Percentiles rank a stretch among this genome's conserved stretches.
Conservation (phyloP, 2,329 filamentous ascomycete species). For the Aspergillus sp. region DNA sequence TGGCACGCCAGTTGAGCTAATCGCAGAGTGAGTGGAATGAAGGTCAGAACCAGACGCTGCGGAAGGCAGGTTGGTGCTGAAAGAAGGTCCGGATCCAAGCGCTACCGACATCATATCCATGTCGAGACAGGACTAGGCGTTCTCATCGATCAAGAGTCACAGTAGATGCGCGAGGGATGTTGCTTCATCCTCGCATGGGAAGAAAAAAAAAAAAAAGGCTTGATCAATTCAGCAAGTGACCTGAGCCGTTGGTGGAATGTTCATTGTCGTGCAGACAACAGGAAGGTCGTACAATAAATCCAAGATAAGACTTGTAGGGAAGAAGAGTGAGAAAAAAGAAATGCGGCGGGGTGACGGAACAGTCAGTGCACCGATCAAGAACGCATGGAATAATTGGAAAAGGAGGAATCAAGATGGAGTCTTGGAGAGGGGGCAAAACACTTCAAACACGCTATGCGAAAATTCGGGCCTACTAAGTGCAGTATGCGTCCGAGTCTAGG, state of each 20-base stretch:
- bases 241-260: conserved; percentile 1
- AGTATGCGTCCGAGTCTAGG: not conserved
- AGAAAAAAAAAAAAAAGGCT: not conserved
- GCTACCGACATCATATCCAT: conserved; percentile 33
- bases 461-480: not conserved
- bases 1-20: conserved; percentile 29
- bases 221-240: conserved; percentile 5
- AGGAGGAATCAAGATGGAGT: not conserved
- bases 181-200: conserved; percentile 26
- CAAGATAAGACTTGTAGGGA: conserved; percentile 9
- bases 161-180: conserved; percentile 8
- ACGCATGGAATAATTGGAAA: conserved; percentile 1
- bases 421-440: not conserved
- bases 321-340: conserved; percentile 15
- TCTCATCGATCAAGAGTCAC: conserved; percentile 18
- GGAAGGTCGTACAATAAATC: conserved; percentile 7
- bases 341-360: not conserved
- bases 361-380: conserved; percentile 1
- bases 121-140: conserved; percentile 9
- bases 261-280: conserved; percentile 15
- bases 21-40: conserved; percentile 35
- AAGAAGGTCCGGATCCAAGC: conserved; percentile 26
- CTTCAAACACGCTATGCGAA: conserved; percentile 5
- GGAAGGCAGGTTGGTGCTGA: conserved; percentile 18
- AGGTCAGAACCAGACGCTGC: conserved; percentile 33